Base-by-base conservation (phyloP, 768 basidiomycete genomes). In the Termitomyces sp. region DNA sequence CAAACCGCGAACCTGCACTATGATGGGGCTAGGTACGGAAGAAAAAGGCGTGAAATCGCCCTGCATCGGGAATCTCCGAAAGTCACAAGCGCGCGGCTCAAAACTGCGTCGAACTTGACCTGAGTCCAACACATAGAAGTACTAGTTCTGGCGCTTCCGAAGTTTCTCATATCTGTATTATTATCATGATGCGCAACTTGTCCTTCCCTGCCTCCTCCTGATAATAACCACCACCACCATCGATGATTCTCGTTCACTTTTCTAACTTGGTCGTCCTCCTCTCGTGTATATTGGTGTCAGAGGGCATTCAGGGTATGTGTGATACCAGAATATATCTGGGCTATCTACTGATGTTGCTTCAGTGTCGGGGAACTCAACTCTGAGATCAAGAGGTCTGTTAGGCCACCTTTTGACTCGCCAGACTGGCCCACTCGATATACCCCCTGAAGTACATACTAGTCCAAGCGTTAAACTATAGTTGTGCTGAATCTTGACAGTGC, bases 401-500 rank as follows among this genome's bases (percentile, higher is more conserved):
- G 20, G 25, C 32, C 25, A 37, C 40, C 62, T 63, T 45, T 25
- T 53, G 17, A 17, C 45, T 11, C 62, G 59, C 29, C 59, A 63
- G 40, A 49, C 57, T 8, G 46, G 38, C 49, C 2, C 36, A 2
- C 14, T 32, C 0, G 12, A 38, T 49, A 11, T 63, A 17, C 62
- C 62, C 5, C 17, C 53, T 15, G 38, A 45, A 25, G 53, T 59
- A 31, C 17, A 42, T 53, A 9, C 37, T 25, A 2, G 20, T 32
- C 6, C 17, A 37, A 32, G 40, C 45, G 5, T 46, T 9, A 4
- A n/a, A 38, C 37, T 14, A 2, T 20, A 59, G 6, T 4, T 15
- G 12, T 82, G 17, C 4, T 47, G 32, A 31, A 3, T n/a, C 14
- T 60, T 50, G 31, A 25, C 40, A 65, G 64, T 65, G 64, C 17